Evolutionary conservation across 2,329 filamentous ascomycete genomes (phyloP), one percentile per base, ranked within the genome.

Genomic region (Colletotrichum spinosum): DNA sequence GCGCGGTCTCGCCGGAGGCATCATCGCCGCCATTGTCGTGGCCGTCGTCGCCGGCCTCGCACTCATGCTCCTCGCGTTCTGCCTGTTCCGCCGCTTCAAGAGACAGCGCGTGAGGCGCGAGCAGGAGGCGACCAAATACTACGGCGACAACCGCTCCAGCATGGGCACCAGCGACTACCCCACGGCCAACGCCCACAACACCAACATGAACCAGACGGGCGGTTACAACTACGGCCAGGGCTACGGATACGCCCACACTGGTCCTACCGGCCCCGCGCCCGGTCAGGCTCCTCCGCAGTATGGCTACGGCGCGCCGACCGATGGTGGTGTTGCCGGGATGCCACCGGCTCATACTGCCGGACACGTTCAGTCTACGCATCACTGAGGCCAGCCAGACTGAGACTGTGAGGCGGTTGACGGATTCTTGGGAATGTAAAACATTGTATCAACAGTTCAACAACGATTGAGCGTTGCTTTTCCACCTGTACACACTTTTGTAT

Each of bases 121-220:
- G n/a, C 53, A 65, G 46, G 62, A 62, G 52, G 62, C 62, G 58
- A n/a, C 44, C 10, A 65, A 65, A 15, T 62, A 62, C 52, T 62
- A 62, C 39, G 62, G 58, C 17, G 48, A 62, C 42, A 55, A 52
- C 52, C 62, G 62, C 10, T 62, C 58, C 35, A 62, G 58, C 53
- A 62, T 56, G 38, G 58, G 46, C 33, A 55, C 62, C 11, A 44
- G 8, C 50, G 13, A 54, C 58, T 33, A 49, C 57, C 6, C 37
- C 35, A 8, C 35, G n/a, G 4, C 13, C 25, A 42, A 44, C 7
- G 25, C 42, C 34, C 53, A 59, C 15, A 62, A 52, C 39, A 10
- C 25, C 49, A 15, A 15, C 17, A 54, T 38, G n/a, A 44, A 37
- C 13, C 12, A 13, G 10, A 44, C 50, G 11, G 60, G 59, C 13